Base-by-base conservation (phyloP, 768 basidiomycete genomes). In the Phaffia australis region DNA sequence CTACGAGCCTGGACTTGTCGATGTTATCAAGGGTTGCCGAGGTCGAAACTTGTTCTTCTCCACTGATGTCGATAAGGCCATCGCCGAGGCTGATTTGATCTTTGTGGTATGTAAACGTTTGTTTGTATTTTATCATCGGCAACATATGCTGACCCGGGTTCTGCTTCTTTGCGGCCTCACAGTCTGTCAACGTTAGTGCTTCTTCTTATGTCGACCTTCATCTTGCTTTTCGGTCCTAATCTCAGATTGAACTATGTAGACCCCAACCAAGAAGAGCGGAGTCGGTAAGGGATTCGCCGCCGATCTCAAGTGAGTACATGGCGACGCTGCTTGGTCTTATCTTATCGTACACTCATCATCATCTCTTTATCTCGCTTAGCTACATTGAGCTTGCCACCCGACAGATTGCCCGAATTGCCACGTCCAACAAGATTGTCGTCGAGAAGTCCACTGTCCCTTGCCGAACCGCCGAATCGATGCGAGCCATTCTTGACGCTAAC, bases 371-470 rank as follows among this genome's bases (percentile, higher is more conserved):
- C 29, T 14, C 30, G 16, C 63, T 47, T 72, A 98, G 94, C 81
- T 98, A 94, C 78, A 89, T 99, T 70, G 95, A 99, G 75, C 83
- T 87, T 35, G 95, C 94, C 60, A 99, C 95, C 32, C 89, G 95
- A 72, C 88, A 87, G 72, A 98, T 99, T 71, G 95, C 95, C 52
- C 84, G 83, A 54, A 87, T 97, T 65, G 89, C 95, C 56, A 86
- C 80, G 27, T 85, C 87, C 1, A 87, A 84, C 76, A 99, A 99
- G 81, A 98, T 99, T 72, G 95, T 99, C 62, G 93, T 99, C 69
- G 95, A 99, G 76, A 99, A 99, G 78, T 98, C 94, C 19, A 99
- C 95, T 5, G 95, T 99, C 11, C 95, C 95, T 49, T 97, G 92
- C 80, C 86, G 95, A 70, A 99, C 95, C 8, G 95, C 95, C 68